These are phyloP conservation scores for Nepenthes mirabilis DNA, from an alignment of 148 eudicot species.

Conservation along the genomic window DNA sequence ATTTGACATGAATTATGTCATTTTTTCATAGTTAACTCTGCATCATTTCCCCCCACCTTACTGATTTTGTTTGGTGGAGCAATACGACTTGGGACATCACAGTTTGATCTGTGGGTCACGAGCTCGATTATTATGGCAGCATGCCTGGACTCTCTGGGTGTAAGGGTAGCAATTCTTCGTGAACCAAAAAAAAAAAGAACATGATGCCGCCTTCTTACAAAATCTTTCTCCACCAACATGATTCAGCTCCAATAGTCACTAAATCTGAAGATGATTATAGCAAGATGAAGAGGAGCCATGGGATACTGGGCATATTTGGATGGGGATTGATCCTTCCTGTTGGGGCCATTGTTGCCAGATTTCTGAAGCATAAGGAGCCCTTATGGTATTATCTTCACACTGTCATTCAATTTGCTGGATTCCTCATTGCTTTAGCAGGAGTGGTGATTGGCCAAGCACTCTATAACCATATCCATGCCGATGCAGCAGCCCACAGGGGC, in stretches of 20 bases:
- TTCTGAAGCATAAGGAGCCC: slow-evolving; percentile 58
- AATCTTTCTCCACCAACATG: background rate
- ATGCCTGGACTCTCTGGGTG: too few species aligned
- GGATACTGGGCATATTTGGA: slow-evolving; percentile 53
- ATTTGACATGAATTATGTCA: too few species aligned
- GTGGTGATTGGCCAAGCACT: slow-evolving; percentile 67
- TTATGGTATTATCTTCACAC: slow-evolving; percentile 86
- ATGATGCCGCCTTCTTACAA: background rate
- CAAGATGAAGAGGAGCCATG: slow-evolving; percentile 60
- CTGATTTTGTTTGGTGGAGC: too few species aligned
- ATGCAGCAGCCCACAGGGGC: slow-evolving; percentile 67
- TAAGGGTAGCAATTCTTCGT: too few species aligned
- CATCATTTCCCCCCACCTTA: too few species aligned
- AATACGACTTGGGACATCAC: too few species aligned
- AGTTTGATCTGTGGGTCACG: too few species aligned
- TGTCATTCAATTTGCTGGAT: slow-evolving; percentile 61
- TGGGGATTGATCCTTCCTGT: slow-evolving; percentile 86
- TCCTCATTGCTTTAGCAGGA: slow-evolving; percentile 55
- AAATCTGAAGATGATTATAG: slow-evolving; percentile 11
- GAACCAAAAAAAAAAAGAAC: background rate
- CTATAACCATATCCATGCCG: slow-evolving; percentile 33
- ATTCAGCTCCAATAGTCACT: slow-evolving; percentile 4
- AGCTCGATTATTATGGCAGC: too few species aligned
- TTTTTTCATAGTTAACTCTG: too few species aligned
- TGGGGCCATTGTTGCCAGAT: slow-evolving; percentile 81